phyloP scores from a whole-genome alignment of 2,329 filamentous ascomycete species.

The Truncatella angustata region DNA sequence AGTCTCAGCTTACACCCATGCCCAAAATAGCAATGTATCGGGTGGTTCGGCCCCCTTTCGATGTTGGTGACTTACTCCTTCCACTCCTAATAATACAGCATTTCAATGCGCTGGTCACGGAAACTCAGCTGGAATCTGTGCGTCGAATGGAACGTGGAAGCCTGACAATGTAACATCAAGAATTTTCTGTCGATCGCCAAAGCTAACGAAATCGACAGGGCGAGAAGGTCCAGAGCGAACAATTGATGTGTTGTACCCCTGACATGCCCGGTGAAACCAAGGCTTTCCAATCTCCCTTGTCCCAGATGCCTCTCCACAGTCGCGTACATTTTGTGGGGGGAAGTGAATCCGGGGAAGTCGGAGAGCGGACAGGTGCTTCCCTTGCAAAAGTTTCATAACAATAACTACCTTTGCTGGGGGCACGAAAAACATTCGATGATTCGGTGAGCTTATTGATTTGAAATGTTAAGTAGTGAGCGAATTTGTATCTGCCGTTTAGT shows the following conservation, averaged over 20 bases:
- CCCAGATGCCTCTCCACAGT: conserved; percentile 3
- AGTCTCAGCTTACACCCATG: neutral
- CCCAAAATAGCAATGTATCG: neutral
- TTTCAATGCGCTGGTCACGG: neutral
- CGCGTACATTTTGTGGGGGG: neutral
- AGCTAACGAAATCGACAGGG: neutral
- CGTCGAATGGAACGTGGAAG: neutral
- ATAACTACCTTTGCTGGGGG: too few species aligned
- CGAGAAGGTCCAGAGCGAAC: neutral
- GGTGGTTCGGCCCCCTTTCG: neutral
- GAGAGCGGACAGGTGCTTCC: neutral
- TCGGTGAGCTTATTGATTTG: too few species aligned
- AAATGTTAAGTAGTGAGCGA: too few species aligned
- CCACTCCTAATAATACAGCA: neutral
- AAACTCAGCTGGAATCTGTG: neutral
- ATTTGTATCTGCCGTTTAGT: too few species aligned
- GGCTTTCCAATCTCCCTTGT: neutral
- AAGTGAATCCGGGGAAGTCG: conserved; percentile 3
- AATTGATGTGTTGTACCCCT: neutral
- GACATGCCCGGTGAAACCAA: neutral
- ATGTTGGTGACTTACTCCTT: neutral
- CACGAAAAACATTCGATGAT: neutral
- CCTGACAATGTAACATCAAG: neutral
- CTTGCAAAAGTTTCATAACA: too few species aligned
- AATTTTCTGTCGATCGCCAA: neutral